Evolutionary conservation across 2,329 filamentous ascomycete genomes (phyloP).

Genomic region (Metarhizium album): DNA sequence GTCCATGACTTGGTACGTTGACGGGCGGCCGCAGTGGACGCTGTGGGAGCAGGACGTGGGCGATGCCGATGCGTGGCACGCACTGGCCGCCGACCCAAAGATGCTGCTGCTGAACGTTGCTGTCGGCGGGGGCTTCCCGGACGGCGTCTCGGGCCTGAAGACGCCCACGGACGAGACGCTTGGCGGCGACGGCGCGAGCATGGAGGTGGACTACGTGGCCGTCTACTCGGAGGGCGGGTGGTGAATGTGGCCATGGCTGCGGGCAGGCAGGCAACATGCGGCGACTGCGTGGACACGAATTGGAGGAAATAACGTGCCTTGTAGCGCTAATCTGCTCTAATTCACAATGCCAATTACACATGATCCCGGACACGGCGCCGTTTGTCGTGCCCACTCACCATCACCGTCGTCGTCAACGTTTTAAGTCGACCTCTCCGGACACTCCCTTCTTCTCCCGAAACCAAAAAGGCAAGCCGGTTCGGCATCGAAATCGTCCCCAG

Average conservation of each 20-base stretch:
- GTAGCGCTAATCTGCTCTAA: too few species aligned
- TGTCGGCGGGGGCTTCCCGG: conserved; percentile 27
- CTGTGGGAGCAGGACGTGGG: conserved; percentile 18
- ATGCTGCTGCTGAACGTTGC: conserved; percentile 30
- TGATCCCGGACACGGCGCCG: too few species aligned
- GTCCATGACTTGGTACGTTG: conserved; percentile 24
- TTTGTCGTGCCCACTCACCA: too few species aligned
- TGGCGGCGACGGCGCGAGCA: conserved; percentile 20
- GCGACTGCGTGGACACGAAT: not conserved
- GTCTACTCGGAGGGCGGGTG: conserved; percentile 14
- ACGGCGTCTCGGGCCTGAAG: conserved; percentile 19
- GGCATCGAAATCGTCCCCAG: too few species aligned
- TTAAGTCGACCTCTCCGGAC: too few species aligned
- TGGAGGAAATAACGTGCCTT: too few species aligned
- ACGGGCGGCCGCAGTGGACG: conserved; percentile 18
- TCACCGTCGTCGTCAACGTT: too few species aligned
- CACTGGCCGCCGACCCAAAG: conserved; percentile 18
- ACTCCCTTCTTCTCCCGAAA: too few species aligned
- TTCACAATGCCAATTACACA: too few species aligned
- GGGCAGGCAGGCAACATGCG: too few species aligned
- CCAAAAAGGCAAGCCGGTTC: too few species aligned
- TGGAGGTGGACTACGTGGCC: conserved; percentile 31
- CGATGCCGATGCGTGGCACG: conserved; percentile 18
- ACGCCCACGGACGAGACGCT: conserved; percentile 23
- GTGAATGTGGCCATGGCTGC: not conserved